Evolutionary conservation across 2,329 filamentous ascomycete species (phyloP), one percentile per base, ranked within the genome.

Genomic region (Fusarium anthophilum): DNA sequence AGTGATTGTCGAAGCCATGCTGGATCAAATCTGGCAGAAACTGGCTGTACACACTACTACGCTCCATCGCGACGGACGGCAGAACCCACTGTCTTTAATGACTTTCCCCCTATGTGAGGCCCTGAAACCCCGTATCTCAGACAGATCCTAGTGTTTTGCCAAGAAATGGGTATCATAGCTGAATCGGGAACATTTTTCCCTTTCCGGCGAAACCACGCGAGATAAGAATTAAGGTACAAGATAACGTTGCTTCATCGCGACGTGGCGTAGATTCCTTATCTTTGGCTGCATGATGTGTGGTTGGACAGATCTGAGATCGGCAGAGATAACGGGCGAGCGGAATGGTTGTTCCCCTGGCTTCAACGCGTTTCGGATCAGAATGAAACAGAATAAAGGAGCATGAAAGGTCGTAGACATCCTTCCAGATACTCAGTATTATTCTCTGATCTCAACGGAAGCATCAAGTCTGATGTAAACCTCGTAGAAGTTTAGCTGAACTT

Each of bases 1-100:
- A 3, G 69, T 78, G 9, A 78, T 78, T 12, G 66, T 60, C 43
- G 50, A 53, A 24, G 71, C 70, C 71, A 74, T 74, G 6, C 9
- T 51, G 28, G 15, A 51, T 15, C 10, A 28, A 22, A 5, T 37
- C 13, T 7, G 11, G 11, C 38, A 8, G 28, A 41, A 14, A 8
- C 2, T 17, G 7, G n/a, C 24, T n/a, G 18, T 20, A 15, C 5
- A 15, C 6, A 4, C 30, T 37, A 3, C 50, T 22, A 5, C 6
- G 6, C n/a, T 53, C 50, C n/a, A 24, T 13, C 30, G 1, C n/a
- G 30, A 35, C 32, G 5, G 32, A 35, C 32, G 5, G 32, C 50
- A 53, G 32, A 2, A 26, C n/a, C 50, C 32, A 53, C 30, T 37
- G 50, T 26, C 5, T 53, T 53, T 53, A 53, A 53, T 9, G n/a